These are phyloP conservation scores for Ophiognomonia clavigignenti-juglandacearum DNA, from an alignment of 2,329 filamentous ascomycete genomes.

Conservation along the genomic window DNA sequence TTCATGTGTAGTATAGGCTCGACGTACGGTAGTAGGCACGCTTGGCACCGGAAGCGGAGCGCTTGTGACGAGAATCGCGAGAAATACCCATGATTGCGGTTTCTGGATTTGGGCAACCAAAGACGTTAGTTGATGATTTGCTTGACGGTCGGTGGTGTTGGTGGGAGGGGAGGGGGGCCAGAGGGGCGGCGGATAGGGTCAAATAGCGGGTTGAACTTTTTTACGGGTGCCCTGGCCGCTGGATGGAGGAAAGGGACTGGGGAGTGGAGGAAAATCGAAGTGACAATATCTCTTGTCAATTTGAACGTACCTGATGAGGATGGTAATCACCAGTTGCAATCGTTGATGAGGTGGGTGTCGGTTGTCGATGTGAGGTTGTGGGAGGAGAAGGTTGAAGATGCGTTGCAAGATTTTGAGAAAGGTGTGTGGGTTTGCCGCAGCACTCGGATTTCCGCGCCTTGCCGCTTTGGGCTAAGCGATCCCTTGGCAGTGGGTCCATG, in stretches of 20 bases:
- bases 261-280: no score
- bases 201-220: background rate
- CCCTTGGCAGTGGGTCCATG: background rate
- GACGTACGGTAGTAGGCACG: constrained; percentile 82
- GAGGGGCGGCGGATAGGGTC: background rate
- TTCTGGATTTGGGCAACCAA: constrained; percentile 40
- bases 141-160: background rate
- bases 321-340: constrained; percentile 17
- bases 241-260: background rate
- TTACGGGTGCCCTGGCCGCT: background rate
- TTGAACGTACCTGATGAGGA: constrained; percentile 18
- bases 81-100: constrained; percentile 98
- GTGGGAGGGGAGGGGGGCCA: background rate
- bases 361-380: constrained; percentile 8
- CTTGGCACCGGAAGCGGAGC: constrained; percentile 98
- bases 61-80: constrained; percentile 99
- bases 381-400: background rate
- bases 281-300: background rate
- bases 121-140: constrained; percentile 20
- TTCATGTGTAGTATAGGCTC: constrained; percentile 42
- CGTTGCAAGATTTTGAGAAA: constrained; percentile 5
- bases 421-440: constrained; percentile 15
- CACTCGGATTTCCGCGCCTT: constrained; percentile 3
- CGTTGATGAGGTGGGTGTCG: constrained; percentile 15
- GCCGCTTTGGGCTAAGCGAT: background rate